A percentile compares a stretch with the other conserved stretches of the same genome.
phyloP scores from a whole-genome alignment of 2,329 filamentous ascomycete species.

The Aureobasidium sp. region DNA sequence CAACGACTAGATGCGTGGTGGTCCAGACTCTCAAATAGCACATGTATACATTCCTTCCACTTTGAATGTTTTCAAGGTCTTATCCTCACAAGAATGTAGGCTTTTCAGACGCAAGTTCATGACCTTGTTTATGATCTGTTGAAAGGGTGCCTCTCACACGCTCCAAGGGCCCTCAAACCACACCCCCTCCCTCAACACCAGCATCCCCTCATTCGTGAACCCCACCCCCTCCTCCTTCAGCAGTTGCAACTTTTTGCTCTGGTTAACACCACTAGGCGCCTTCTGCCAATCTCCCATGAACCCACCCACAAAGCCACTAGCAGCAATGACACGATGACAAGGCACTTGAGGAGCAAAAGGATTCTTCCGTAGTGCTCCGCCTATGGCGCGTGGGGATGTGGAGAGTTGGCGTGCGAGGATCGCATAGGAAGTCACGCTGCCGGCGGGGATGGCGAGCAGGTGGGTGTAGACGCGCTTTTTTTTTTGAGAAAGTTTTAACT shows the following conservation, averaged over 20 bases:
- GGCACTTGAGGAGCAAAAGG: neutral
- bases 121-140: too few relatives aligned
- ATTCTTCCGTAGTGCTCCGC: neutral
- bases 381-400: neutral
- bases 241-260: neutral
- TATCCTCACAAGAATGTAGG: too few relatives aligned
- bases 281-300: constrained; percentile 1
- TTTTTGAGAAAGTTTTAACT: neutral
- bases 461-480: neutral
- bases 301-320: neutral
- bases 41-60: too few relatives aligned
- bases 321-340: neutral
- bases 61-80: too few relatives aligned
- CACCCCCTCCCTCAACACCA: neutral
- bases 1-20: constrained; percentile 37
- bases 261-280: neutral
- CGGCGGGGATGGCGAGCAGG: neutral
- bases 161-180: neutral
- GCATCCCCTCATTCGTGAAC: neutral
- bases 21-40: too few relatives aligned
- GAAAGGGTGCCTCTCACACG: too few relatives aligned
- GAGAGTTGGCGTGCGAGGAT: neutral
- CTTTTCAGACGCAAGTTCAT: too few relatives aligned
- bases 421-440: neutral
- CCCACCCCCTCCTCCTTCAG: neutral